Base-by-base conservation (phyloP, 345 rosid genomes). In the Odontarrhena argentea region DNA sequence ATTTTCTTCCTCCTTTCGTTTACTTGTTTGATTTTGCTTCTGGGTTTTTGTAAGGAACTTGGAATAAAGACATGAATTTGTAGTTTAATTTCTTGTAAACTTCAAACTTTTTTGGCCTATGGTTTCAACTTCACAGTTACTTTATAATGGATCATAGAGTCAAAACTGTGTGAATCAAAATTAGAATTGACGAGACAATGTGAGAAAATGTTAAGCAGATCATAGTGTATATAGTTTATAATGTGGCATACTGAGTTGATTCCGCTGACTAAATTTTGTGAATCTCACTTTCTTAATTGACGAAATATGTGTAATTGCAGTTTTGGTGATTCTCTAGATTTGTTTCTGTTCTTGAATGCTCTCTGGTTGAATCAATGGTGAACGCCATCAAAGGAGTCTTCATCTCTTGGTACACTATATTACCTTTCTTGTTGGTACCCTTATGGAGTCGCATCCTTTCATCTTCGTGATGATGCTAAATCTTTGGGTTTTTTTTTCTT, bases 311-410 rank as follows among this genome's bases (percentile, higher is more conserved):
- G 32, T 4, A 32, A 32, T 5, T 32, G 36, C 69, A 65, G 51
- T 30, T 50, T 63, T 63, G 36, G 58, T 51, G 43, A 40, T 6
- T 14, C 11, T 53, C 45, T 35, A 22, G 45, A 36, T 63, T 48
- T 49, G 47, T 36, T 63, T 0, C 6, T 60, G 66, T 45, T 38
- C 5, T 4, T 9, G 30, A 11, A 5, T 10, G 14, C 43, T 60
- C 41, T 25, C 3, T 49, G 6, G 37, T 63, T 63, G 55, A 22
- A n/a, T 12, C 37, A 55, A 55, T 55, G 71, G 71, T 67, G 35
- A 55, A 2, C 46, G 35, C 70, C 14, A 67, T 45, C 28, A 55
- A 67, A 67, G 70, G 70, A 56, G 15, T 38, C 40, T 67, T 67
- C 18, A 67, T 67, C 63, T 67, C 63, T 7, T 67, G 63, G 71